Percentiles rank a stretch among this genome's conserved stretches.
Conservation (phyloP, 192 early-diverging fungal genomes). For the Backusella sp. region DNA sequence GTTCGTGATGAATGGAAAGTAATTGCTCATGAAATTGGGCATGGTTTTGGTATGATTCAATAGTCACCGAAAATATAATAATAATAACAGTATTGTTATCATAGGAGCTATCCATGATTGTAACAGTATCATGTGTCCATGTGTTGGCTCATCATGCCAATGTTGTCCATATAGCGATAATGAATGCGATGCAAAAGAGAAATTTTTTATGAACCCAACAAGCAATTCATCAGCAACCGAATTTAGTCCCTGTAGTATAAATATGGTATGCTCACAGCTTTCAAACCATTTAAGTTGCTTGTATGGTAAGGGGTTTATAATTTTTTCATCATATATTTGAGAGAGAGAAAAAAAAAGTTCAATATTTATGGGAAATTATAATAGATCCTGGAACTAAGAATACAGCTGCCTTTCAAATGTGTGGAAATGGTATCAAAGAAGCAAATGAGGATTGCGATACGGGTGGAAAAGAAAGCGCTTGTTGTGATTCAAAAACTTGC, state of each 20-base stretch:
- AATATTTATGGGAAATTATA: background rate
- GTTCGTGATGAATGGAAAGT: conserved; percentile 86
- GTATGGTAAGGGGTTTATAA: conserved; percentile 21
- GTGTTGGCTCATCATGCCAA: conserved; percentile 34
- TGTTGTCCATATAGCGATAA: conserved; percentile 73
- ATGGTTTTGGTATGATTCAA: conserved; percentile 55
- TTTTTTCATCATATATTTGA: background rate
- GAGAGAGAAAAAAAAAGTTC: background rate
- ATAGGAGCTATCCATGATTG: conserved; percentile 87
- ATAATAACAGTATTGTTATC: background rate
- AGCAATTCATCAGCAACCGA: conserved; percentile 58
- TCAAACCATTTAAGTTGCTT: conserved; percentile 28
- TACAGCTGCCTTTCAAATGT: conserved; percentile 65
- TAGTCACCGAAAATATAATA: background rate
- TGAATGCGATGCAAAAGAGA: conserved; percentile 61
- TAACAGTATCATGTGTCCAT: conserved; percentile 61
- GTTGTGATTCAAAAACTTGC: conserved; percentile 83
- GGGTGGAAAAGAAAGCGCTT: conserved; percentile 73
- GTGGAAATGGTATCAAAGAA: conserved; percentile 95
- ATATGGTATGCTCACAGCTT: conserved; percentile 46
- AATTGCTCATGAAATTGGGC: conserved; percentile 92
- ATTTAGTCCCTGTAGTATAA: conserved; percentile 68
- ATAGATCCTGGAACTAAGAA: conserved; percentile 41
- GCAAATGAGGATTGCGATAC: conserved; percentile 92
- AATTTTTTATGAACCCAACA: conserved; percentile 77